Percentiles rank a stretch among this genome's conserved stretches.
phyloP scores from a whole-genome alignment of 305 asterid species.

The Solanum aculeatissimum region DNA sequence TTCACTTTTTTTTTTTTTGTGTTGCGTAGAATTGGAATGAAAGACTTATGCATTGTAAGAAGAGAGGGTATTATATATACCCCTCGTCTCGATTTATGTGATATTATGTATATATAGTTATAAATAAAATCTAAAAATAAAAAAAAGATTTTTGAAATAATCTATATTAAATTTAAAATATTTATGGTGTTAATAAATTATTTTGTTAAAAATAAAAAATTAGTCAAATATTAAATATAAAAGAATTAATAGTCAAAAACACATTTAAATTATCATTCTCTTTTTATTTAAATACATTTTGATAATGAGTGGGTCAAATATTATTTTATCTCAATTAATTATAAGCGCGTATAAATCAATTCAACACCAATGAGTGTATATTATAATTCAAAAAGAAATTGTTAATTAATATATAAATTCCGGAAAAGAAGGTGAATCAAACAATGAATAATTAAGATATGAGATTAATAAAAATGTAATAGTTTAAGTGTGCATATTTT shows the following conservation, averaged over 20 bases:
- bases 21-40: background rate
- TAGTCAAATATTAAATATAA: background rate
- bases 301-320: background rate
- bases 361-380: no score
- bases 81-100: no score
- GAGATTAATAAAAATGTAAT: background rate
- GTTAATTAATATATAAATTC: background rate
- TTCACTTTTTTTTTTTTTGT: background rate
- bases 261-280: background rate
- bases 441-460: background rate
- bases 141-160: background rate
- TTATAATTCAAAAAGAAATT: background rate
- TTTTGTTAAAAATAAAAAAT: background rate
- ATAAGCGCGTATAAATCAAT: no score
- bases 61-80: background rate
- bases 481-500: background rate
- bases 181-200: background rate
- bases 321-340: background rate
- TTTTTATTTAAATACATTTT: no score
- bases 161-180: background rate
- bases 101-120: no score
- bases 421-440: background rate
- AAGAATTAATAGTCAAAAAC: background rate
- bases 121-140: no score
- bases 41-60: background rate